phyloP scores from a whole-genome alignment of 495 filamentous ascomycete genomes.

The Elasticomyces elasticus region DNA sequence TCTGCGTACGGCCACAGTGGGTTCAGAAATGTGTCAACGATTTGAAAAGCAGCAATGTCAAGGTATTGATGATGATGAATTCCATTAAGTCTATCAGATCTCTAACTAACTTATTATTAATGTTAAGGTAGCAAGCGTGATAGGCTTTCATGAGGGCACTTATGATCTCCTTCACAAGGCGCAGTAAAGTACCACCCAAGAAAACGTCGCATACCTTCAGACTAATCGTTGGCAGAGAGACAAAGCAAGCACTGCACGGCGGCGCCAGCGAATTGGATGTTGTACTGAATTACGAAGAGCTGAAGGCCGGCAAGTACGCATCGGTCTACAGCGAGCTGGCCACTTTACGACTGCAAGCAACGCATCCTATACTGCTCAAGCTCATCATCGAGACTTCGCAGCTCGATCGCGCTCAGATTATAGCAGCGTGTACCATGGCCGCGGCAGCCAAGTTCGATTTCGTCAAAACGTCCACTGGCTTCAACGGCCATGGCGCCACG shows the following conservation, averaged over 20 bases:
- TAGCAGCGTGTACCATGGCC: constrained; percentile 49
- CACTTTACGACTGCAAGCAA: constrained; percentile 44
- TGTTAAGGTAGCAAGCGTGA: constrained; percentile 54
- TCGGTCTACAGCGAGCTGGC: constrained; percentile 49
- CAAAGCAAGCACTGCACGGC: constrained; percentile 43
- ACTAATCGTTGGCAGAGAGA: constrained; percentile 33
- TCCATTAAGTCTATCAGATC: too few species aligned
- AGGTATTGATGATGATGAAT: too few species aligned
- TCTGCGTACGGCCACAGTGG: constrained; percentile 48
- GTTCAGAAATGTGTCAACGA: constrained; percentile 45
- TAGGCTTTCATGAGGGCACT: constrained; percentile 60
- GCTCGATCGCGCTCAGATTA: constrained; percentile 44
- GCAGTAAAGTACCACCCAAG: constrained; percentile 20
- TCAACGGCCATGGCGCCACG: constrained; percentile 50
- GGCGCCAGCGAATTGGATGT: constrained; percentile 60
- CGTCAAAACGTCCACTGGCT: constrained; percentile 64
- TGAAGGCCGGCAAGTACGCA: constrained; percentile 40
- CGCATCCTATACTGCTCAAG: constrained; percentile 44
- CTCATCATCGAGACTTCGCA: constrained; percentile 59
- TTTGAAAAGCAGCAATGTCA: constrained; percentile 41
- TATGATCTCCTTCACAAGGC: constrained; percentile 44
- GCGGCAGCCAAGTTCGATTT: constrained; percentile 53
- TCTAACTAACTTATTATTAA: too few species aligned
- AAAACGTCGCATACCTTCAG: neutral
- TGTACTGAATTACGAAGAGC: constrained; percentile 50